Evolutionary conservation across 805 yeast genomes (phyloP).

Genomic region (Wickerhamomyces chambardii): DNA sequence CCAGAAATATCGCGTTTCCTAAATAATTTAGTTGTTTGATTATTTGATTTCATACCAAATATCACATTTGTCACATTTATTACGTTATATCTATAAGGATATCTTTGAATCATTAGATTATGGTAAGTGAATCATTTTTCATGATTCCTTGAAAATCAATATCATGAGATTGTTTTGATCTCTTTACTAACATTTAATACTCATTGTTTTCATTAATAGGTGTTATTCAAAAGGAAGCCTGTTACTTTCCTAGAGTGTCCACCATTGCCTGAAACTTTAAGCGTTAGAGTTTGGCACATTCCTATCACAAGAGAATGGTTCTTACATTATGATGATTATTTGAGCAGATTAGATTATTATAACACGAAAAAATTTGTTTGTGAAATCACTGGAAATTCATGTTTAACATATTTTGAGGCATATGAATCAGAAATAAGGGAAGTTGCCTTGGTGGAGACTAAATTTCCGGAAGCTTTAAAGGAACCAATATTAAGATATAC

Average conservation of each 20-base stretch:
- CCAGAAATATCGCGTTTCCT: too few species aligned
- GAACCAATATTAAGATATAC: slow-evolving; percentile 85
- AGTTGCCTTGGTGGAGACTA: slow-evolving; percentile 56
- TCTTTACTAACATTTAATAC: too few species aligned
- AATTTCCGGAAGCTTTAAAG: slow-evolving; percentile 85
- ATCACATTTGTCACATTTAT: too few species aligned
- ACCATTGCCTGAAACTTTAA: slow-evolving; percentile 42
- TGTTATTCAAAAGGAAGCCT: slow-evolving; percentile 65
- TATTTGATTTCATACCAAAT: too few species aligned
- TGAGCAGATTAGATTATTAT: slow-evolving; percentile 65
- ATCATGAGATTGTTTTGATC: too few species aligned
- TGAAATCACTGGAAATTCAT: slow-evolving; percentile 91
- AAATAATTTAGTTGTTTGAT: too few species aligned
- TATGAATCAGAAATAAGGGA: slow-evolving; percentile 62
- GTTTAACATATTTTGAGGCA: slow-evolving; percentile 88
- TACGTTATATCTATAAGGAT: too few species aligned
- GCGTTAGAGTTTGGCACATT: slow-evolving; percentile 70
- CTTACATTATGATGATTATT: slow-evolving; percentile 62
- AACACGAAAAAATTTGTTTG: slow-evolving; percentile 78
- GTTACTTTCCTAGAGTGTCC: slow-evolving; percentile 52
- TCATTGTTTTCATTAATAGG: slow-evolving; percentile 31
- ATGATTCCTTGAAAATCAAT: too few species aligned
- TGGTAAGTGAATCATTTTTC: too few species aligned
- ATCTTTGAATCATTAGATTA: too few species aligned
- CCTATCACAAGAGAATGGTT: slow-evolving; percentile 90